Evolutionary conservation across 148 eudicot genomes (phyloP), one percentile per base, ranked within the genome.

Genomic region (Arctostaphylos glauca): DNA sequence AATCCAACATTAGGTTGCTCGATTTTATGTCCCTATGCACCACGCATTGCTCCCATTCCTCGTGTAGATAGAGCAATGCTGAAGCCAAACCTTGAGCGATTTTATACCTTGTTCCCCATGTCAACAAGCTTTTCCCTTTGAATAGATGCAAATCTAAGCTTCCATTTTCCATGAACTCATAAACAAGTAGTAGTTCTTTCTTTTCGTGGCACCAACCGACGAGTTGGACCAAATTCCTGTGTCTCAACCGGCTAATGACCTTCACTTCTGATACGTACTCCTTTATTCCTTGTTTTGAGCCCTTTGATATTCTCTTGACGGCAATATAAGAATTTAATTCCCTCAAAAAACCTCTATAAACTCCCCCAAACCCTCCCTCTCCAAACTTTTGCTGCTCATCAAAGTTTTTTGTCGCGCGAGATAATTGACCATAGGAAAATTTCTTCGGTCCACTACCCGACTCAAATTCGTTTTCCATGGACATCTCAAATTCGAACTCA

Each of bases 311-410:
- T n/a, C n/a, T n/a, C n/a, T n/a, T n/a, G n/a, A n/a, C n/a, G n/a
- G n/a, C n/a, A n/a, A n/a, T 64, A 62, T 21, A 8, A 62, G 3
- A 21, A 21, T 21, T 21, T 4, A 21, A 16, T 25, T 86, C 86
- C 9, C 21, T 78, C 9, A 83, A 59, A 19, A 79, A 87, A 13
- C 91, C 90, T 74, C 47, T 73, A 68, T 87, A 89, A 46, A 87
- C 91, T 8, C 81, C 86, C 0, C 91, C 91, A 56, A 87, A 89
- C 0, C 90, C 91, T 14, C 91, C 91, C 70, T 82, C 87, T 5
- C 91, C 91, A n/a, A 89, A 84, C 84, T 86, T 87, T 31, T 67
- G 54, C 10, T 78, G 83, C 56, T 86, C 84, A 0, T 75, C 72
- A 49, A 89, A 89, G 31, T 83, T 86, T 41, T 79, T 78, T 6